Evolutionary conservation across 2,329 filamentous ascomycete species (phyloP), one percentile per base, ranked within the genome.

Genomic region (Talaromyces sp.): DNA sequence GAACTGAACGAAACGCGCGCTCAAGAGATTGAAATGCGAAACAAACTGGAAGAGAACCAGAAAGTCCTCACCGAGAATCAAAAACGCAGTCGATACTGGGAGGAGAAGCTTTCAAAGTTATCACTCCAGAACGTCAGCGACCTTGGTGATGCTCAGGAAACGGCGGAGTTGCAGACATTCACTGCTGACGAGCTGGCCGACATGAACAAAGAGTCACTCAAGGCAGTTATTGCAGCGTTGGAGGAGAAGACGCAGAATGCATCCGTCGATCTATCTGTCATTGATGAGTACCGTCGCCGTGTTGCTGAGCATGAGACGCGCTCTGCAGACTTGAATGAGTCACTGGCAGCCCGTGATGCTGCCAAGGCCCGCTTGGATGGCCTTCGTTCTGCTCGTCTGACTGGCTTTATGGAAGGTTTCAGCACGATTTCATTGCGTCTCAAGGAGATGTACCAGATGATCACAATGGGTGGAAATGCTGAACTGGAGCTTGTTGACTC

Each of bases 381-480:
- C 70, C 88, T 99, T 61, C 91, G 95, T 13, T 91, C 92, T 15
- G 84, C 97, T 59, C 91, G 95, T 34, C 84, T 98, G 7, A 94
- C 97, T 72, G 94, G 95, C 40, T 99, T 99, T 85, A 98, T 98
- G 93, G 92, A 96, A 75, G 95, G 96, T 45, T 98, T 99, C 82
- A 90, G 90, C 73, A 90, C 88, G 68, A 99, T 99, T 78, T 98
- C 94, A 1, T 84, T 97, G 27, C 91, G 94, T 0, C 84, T 99
- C 54, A 99, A 99, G 82, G 95, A 99, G 75, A 99, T 99, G 95
- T 99, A 99, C 81, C 95, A 99, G 77, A 97, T 99, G 93, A 99
- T 99, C 77, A 99, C 95, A 25, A 98, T 99, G 93, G 95, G 95
- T 68, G 95, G 95, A 64, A 99, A 99, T 73, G 95, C 95, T 0